Conservation (phyloP, 2,329 filamentous ascomycete genomes). For the Diplocarpon rosae region DNA sequence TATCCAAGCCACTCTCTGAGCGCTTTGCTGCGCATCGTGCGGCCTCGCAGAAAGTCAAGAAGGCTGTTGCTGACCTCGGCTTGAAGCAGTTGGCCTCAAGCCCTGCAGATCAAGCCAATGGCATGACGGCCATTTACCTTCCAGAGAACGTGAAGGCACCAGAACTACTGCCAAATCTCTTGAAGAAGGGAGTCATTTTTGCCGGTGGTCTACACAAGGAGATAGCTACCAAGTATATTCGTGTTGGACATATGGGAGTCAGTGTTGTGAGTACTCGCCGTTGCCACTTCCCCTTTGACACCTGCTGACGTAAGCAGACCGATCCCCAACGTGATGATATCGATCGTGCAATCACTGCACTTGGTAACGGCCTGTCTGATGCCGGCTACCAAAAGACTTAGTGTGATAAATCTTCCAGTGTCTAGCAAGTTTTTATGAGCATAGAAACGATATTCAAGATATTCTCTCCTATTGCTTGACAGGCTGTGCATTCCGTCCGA, state of each 20-base stretch:
- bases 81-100: conserved; percentile 78
- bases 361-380: conserved; percentile 65
- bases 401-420: conserved; percentile 1
- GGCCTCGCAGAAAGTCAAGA: conserved; percentile 77
- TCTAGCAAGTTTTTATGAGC: background rate
- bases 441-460: conserved; percentile 11
- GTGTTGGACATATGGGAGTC: conserved; percentile 97
- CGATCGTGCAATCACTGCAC: conserved; percentile 68
- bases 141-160: conserved; percentile 73
- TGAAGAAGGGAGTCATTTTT: conserved; percentile 84
- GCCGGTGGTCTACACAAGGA: conserved; percentile 94
- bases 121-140: conserved; percentile 96
- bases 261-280: conserved; percentile 51
- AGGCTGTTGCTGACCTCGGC: conserved; percentile 67
- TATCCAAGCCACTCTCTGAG: conserved; percentile 67
- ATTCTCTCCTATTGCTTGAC: conserved; percentile 1
- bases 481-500: background rate
- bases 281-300: background rate
- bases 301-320: conserved; percentile 34
- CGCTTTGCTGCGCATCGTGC: conserved; percentile 74
- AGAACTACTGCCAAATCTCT: conserved; percentile 73
- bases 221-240: conserved; percentile 84
- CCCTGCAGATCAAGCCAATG: conserved; percentile 85
- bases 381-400: conserved; percentile 47
- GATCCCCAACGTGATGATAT: conserved; percentile 72